Percentiles rank a stretch among this genome's conserved stretches.
phyloP scores from a whole-genome alignment of 768 basidiomycete genomes.

The Lentinula sp. region DNA sequence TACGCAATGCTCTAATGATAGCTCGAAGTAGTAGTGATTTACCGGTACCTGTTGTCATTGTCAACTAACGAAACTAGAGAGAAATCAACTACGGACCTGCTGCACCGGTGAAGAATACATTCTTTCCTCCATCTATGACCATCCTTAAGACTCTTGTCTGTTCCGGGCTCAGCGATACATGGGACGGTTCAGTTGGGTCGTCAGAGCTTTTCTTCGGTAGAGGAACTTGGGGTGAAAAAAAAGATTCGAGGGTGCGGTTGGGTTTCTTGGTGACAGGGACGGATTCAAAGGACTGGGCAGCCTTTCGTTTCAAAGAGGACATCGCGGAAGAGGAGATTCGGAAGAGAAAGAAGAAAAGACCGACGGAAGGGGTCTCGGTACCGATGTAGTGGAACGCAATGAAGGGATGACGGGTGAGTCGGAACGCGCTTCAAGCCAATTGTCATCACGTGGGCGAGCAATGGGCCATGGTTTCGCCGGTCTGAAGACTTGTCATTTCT shows the following conservation, averaged over 20 bases:
- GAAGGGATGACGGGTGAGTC: no score
- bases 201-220: background rate
- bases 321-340: background rate
- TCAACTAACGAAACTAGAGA: background rate
- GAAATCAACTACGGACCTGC: conserved; percentile 44
- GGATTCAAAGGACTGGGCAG: background rate
- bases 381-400: no score
- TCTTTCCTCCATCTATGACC: conserved; percentile 52
- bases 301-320: background rate
- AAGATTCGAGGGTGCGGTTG: conserved; percentile 4
- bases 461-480: no score
- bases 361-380: no score
- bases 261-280: background rate
- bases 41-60: conserved; percentile 55
- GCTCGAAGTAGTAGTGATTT: conserved; percentile 79
- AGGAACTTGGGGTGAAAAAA: conserved; percentile 7
- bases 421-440: no score
- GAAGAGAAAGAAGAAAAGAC: background rate
- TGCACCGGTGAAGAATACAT: conserved; percentile 76
- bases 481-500: no score
- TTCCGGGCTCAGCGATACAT: conserved; percentile 56
- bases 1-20: conserved; percentile 55
- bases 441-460: no score
- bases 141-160: conserved; percentile 61
- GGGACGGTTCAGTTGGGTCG: conserved; percentile 1